phyloP scores from a whole-genome alignment of 1,284 basidiomycete genomes.

The Tylopilus sp. region DNA sequence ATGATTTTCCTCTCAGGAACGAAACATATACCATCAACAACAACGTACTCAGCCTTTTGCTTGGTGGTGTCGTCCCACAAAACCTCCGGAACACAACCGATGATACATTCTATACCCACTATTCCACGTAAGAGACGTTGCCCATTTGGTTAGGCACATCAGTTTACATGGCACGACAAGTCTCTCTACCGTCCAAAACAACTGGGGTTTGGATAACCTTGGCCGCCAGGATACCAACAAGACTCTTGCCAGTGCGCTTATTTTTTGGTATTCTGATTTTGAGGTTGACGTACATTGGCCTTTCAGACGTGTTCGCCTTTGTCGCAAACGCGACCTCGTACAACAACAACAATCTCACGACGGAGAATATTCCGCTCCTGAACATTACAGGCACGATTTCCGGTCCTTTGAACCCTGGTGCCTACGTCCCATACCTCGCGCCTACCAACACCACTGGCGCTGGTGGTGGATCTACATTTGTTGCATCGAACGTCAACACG shows the following conservation, averaged over 20 bases:
- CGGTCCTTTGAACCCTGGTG: constrained; percentile 34
- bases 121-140: constrained; percentile 40
- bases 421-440: constrained; percentile 43
- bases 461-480: constrained; percentile 41
- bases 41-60: constrained; percentile 44
- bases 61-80: constrained; percentile 51
- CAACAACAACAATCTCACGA: constrained; percentile 31
- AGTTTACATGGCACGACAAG: constrained; percentile 16
- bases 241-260: constrained; percentile 29
- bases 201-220: constrained; percentile 62
- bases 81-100: constrained; percentile 46
- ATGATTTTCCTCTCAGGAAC: constrained; percentile 37
- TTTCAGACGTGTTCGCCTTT: constrained; percentile 46
- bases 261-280: not conserved
- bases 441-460: constrained; percentile 37
- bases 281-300: not conserved
- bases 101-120: constrained; percentile 62
- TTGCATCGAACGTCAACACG: constrained; percentile 35
- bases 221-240: constrained; percentile 56
- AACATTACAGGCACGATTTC: constrained; percentile 33
- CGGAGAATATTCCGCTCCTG: constrained; percentile 28
- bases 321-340: constrained; percentile 42
- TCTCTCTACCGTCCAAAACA: constrained; percentile 59
- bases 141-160: not conserved
- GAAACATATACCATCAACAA: constrained; percentile 49